phyloP scores from a whole-genome alignment of 257 asterid species.

The Nicotiana knightiana region DNA sequence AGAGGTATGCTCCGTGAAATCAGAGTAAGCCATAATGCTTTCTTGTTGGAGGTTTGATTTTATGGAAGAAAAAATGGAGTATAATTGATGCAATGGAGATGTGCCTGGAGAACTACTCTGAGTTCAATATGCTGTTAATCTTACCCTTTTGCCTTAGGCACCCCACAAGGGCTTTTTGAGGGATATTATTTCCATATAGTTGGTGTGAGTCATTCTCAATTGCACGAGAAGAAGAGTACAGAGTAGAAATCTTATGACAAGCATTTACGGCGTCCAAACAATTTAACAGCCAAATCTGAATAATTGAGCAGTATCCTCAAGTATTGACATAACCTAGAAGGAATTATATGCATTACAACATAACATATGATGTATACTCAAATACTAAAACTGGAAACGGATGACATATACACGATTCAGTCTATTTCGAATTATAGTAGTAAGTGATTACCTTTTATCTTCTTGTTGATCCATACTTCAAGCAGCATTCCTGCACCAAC shows the following conservation, averaged over 20 bases:
- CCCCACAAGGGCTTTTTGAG: neutral
- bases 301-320: neutral
- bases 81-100: neutral
- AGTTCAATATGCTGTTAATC: neutral
- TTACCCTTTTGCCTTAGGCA: neutral
- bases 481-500: conserved; percentile 80
- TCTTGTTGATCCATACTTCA: conserved; percentile 76
- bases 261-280: neutral
- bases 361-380: neutral
- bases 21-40: neutral
- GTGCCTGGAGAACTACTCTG: neutral
- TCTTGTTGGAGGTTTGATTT: neutral
- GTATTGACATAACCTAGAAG: neutral
- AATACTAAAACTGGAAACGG: neutral
- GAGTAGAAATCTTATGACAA: neutral
- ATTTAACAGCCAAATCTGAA: neutral
- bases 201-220: neutral
- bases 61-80: neutral
- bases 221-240: neutral
- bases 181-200: neutral
- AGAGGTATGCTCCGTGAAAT: neutral
- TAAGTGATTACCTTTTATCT: conserved; percentile 51
- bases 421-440: neutral
- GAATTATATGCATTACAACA: neutral
- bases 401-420: too few relatives aligned